Base-by-base conservation (phyloP, 768 basidiomycete genomes). In the Leccinum aurantiacum region DNA sequence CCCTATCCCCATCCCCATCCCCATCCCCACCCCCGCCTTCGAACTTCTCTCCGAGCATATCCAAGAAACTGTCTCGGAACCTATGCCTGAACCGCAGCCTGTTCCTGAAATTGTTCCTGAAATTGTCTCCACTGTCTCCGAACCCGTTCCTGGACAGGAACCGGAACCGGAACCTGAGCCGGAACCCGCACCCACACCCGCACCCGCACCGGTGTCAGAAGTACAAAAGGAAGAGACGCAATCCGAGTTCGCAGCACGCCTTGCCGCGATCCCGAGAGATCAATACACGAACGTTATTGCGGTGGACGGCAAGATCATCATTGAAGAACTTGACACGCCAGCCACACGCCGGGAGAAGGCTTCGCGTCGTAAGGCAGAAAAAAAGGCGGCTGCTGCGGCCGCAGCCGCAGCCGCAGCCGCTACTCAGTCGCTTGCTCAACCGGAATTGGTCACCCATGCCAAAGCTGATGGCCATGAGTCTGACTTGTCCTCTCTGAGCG, bases 281-380 rank as follows among this genome's bases (percentile, higher is more conserved):
- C 71, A 55, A n/a, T 66, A 73, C 24, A 70, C 70, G 17, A 73
- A 70, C 24, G 64, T 74, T 6, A 63, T 70, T 47, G 60, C 69
- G 8, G 74, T 80, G n/a, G 75, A 76, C 48, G 81, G 82, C n/a
- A 78, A 74, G 58, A 78, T 87, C 51, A 81, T 89, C 57, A 82
- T 91, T 58, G 89, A 91, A 67, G 83, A 84, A 60, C 77, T 91
- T 24, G 90, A 90, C 66, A 87, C 90, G 6, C 89, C 89, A 37
- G 81, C 81, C 4, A 86, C 82, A 44, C 83, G 89, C 4, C 79
- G 82, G 53, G 79, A 84, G 71, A 89, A 86, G 72, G 78, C 77
- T 19, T 70, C 75, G 59, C 77, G 79, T 8, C 76, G 73, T 54
- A 85, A 81, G 67, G 79, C 67, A n/a, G 72, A 31, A 10, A 31